Evolutionary conservation across 2,329 filamentous ascomycete species (phyloP).

Genomic region (Colletotrichum sp.): DNA sequence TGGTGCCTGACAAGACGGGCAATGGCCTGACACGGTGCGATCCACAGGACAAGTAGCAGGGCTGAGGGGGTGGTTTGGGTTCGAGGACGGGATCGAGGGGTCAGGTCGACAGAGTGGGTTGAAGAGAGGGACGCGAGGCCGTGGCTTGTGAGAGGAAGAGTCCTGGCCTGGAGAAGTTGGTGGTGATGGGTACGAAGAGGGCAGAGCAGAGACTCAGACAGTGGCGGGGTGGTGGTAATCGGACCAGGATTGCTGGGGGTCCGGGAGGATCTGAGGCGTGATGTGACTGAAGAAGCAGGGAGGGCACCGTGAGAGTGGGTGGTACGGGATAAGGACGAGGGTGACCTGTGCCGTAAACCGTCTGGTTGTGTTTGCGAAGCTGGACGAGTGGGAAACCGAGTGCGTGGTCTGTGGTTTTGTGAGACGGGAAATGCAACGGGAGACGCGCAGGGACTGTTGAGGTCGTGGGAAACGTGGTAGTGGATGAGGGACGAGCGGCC

Average conservation of each 20-base stretch:
- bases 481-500: neutral
- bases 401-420: neutral
- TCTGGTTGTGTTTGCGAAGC: neutral
- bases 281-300: neutral
- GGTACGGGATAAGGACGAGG: neutral
- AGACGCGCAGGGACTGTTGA: neutral
- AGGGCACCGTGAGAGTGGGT: neutral
- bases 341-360: neutral
- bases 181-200: neutral
- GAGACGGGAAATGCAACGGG: conserved; percentile 21
- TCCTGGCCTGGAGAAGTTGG: neutral
- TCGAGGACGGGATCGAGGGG: neutral
- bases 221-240: neutral
- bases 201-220: neutral
- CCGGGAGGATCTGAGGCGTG: conserved; percentile 4
- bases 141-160: neutral
- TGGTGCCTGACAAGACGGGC: conserved; percentile 9
- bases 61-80: conserved; percentile 12
- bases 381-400: neutral
- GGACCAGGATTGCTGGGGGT: conserved; percentile 3
- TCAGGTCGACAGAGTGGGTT: neutral
- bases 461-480: neutral
- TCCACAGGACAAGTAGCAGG: conserved; percentile 14
- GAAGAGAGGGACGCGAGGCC: neutral
- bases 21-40: conserved; percentile 20